Evolutionary conservation across 176 grass and related monocot genomes (phyloP), one percentile per base, ranked within the genome.

Genomic region (Canna indica): DNA sequence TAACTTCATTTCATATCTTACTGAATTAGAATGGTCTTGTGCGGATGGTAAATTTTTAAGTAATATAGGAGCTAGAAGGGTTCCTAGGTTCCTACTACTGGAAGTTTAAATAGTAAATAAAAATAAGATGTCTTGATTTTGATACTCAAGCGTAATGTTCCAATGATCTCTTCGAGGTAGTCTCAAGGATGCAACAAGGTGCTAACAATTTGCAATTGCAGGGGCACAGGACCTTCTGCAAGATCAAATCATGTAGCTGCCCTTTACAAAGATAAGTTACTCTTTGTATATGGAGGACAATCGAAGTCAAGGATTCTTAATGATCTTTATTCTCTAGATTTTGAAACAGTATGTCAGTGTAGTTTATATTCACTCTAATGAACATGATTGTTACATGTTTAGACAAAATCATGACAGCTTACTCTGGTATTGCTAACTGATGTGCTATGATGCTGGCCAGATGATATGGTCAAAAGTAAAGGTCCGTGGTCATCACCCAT

Each of bases 401-500:
- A n/a, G n/a, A n/a, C n/a, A n/a, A 12, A 59, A 26, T 29, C n/a
- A 59, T 29, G 24, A 11, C 24, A 59, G 25, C 25, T 66, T 66
- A 38, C 25, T 44, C 46, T 44, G 36, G 28, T 45, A 45, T 34
- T 36, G 10, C 33, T 39, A 18, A 48, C 47, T 22, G 15, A 28
- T n/a, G n/a, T 36, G 33, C 28, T 24, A 25, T 24, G 24, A 13
- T 72, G 36, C 33, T 36, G 32, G 48, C 64, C 79, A 97, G 93
- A 97, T 97, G 88, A 84, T 92, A 50, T 97, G 93, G 93, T 87
- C 93, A 81, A 97, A 81, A 81, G 76, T 97, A 64, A 97, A 90
- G 81, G 87, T 82, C 35, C 78, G 83, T 60, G 93, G 93, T 63
- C 80, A 86, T 81, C 93, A 92, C 82, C 93, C 88, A 65, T 97